Evolutionary conservation across 345 rosid species (phyloP).

Genomic region (Limnanthes douglasii): DNA sequence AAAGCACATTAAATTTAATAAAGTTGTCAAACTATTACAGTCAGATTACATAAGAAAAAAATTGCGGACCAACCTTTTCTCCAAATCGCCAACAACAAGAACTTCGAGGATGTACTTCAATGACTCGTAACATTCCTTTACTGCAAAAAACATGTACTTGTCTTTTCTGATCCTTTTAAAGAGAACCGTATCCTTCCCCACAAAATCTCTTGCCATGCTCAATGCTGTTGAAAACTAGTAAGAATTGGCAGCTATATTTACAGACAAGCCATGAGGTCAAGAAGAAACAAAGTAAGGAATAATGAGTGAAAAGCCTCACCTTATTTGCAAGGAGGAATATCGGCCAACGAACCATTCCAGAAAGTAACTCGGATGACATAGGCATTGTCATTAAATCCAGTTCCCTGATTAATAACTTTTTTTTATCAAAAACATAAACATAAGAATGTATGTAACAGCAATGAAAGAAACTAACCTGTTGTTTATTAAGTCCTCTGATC

Average conservation of each 20-base stretch:
- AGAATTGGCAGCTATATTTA: slow-evolving; percentile 18
- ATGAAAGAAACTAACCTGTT: slow-evolving; percentile 32
- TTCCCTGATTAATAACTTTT: slow-evolving; percentile 38
- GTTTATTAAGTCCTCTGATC: slow-evolving; percentile 88
- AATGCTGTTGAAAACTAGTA: slow-evolving; percentile 67
- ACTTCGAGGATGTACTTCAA: slow-evolving; percentile 67
- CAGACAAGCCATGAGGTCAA: slow-evolving; percentile 9
- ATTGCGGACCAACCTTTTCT: slow-evolving; percentile 43
- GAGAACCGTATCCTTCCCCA: slow-evolving; percentile 51
- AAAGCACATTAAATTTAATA: slow-evolving; percentile 1
- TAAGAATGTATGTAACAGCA: background rate
- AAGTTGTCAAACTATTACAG: slow-evolving; percentile 1
- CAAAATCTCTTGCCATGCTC: slow-evolving; percentile 73
- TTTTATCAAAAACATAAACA: too few species aligned
- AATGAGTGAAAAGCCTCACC: slow-evolving; percentile 22
- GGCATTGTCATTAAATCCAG: slow-evolving; percentile 81
- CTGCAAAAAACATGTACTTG: slow-evolving; percentile 74
- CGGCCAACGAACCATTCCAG: slow-evolving; percentile 75
- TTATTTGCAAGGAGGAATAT: slow-evolving; percentile 85
- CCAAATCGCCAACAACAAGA: slow-evolving; percentile 66
- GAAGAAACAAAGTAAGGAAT: slow-evolving; percentile 1
- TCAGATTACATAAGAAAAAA: too few species aligned
- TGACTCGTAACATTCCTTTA: slow-evolving; percentile 80
- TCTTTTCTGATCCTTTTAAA: slow-evolving; percentile 60
- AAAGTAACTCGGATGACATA: slow-evolving; percentile 44